Evolutionary conservation across 371 early-diverging fungal genomes (phyloP).

Genomic region (Mucor saturninus): DNA sequence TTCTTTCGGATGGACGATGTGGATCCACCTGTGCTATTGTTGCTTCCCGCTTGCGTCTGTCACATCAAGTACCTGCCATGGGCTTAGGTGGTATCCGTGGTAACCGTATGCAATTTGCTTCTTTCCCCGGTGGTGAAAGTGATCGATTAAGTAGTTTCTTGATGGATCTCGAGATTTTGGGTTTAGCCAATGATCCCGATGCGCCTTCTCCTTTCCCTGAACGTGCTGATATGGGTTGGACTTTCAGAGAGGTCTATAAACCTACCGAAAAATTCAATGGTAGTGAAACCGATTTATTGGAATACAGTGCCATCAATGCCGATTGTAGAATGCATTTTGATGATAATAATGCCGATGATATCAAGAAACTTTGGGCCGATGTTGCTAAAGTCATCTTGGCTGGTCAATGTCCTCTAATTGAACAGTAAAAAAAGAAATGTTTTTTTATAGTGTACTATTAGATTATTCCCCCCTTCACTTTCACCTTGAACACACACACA

Average conservation of each 20-base stretch:
- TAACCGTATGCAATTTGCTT: conserved; percentile 58
- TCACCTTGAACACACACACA: not conserved
- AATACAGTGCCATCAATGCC: conserved; percentile 54
- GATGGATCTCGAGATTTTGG: conserved; percentile 47
- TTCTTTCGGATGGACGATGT: conserved; percentile 56
- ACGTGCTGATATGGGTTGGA: conserved; percentile 60
- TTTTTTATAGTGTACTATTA: not conserved
- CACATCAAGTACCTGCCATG: conserved; percentile 56
- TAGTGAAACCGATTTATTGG: conserved; percentile 39
- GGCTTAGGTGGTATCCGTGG: conserved; percentile 59
- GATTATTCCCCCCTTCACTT: conserved; percentile 1
- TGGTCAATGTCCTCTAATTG: conserved; percentile 42
- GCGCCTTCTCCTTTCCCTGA: conserved; percentile 55
- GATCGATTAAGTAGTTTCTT: conserved; percentile 54
- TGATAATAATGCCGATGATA: conserved; percentile 50
- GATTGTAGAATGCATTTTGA: conserved; percentile 53
- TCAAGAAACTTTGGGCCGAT: conserved; percentile 49
- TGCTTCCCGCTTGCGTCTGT: conserved; percentile 53
- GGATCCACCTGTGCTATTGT: conserved; percentile 60
- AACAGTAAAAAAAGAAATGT: conserved; percentile 5
- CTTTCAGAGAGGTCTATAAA: conserved; percentile 55
- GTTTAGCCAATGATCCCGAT: conserved; percentile 42
- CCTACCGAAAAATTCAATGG: conserved; percentile 35
- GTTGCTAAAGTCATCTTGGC: conserved; percentile 41
- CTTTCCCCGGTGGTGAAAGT: conserved; percentile 60